Percentiles rank a stretch among this genome's conserved stretches.
These are phyloP conservation scores for Pseudonitzschia multistriata DNA, from an alignment of 108 stramenopile species.

Conservation along the genomic window DNA sequence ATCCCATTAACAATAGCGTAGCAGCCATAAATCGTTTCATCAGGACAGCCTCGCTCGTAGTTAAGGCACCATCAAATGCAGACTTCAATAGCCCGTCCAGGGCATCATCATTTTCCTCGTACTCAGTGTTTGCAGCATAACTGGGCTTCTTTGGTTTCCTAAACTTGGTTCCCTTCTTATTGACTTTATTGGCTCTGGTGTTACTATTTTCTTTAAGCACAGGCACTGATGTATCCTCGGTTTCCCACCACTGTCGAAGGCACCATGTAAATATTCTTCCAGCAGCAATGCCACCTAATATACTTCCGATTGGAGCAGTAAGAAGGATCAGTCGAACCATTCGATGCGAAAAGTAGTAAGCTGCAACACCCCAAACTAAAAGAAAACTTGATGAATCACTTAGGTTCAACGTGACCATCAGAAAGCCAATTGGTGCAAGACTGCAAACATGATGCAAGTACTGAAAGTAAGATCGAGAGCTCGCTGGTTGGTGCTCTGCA, in stretches of 20 bases:
- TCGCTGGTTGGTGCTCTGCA: constrained; percentile 98
- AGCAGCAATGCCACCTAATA: constrained; percentile 87
- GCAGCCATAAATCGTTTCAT: constrained; percentile 52
- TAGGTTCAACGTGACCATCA: constrained; percentile 75
- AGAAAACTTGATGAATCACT: constrained; percentile 86
- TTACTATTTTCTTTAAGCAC: constrained; percentile 6
- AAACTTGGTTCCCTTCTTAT: constrained; percentile 47
- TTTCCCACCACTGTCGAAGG: constrained; percentile 53
- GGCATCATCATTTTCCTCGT: constrained; percentile 17
- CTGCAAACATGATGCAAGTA: constrained; percentile 94
- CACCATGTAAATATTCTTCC: constrained; percentile 79
- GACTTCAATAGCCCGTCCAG: constrained; percentile 53
- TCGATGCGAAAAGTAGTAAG: constrained; percentile 95
- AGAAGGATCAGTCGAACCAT: constrained; percentile 98
- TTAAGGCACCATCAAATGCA: constrained; percentile 48
- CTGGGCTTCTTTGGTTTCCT: constrained; percentile 51
- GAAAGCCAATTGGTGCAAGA: constrained; percentile 91
- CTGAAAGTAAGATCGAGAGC: constrained; percentile 91
- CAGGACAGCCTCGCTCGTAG: constrained; percentile 72
- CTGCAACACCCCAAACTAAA: constrained; percentile 84
- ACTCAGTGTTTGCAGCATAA: background rate
- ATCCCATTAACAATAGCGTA: constrained; percentile 49
- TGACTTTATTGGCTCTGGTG: constrained; percentile 20
- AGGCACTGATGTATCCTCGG: background rate
- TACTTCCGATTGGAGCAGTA: constrained; percentile 89